These are phyloP conservation scores for Albugo laibachii DNA, from an alignment of 352 stramenopile species.

Conservation along the genomic window DNA sequence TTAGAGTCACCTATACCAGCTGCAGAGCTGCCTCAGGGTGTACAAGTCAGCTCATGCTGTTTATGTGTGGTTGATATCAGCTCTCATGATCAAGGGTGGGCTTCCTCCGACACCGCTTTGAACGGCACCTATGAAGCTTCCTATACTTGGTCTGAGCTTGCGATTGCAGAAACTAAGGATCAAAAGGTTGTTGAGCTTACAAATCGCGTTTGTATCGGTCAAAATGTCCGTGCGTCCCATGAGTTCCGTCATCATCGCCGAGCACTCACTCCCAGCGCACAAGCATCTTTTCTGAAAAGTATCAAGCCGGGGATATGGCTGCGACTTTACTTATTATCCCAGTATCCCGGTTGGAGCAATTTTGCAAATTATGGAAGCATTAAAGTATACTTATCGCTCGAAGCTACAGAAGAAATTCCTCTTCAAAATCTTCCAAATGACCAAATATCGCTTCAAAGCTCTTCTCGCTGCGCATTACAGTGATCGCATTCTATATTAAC, in stretches of 20 bases:
- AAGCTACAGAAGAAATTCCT: slow-evolving; percentile 23
- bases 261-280: slow-evolving; percentile 10
- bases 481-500: no score
- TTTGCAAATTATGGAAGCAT: slow-evolving; percentile 28
- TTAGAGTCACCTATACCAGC: slow-evolving; percentile 18
- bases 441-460: no score
- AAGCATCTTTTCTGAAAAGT: slow-evolving; percentile 13
- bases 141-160: slow-evolving; percentile 45
- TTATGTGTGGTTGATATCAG: slow-evolving; percentile 27
- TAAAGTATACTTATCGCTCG: slow-evolving; percentile 20
- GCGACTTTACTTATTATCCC: slow-evolving; percentile 31
- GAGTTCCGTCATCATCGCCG: slow-evolving; percentile 36
- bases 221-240: slow-evolving; percentile 27
- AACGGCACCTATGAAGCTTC: slow-evolving; percentile 36
- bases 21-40: slow-evolving; percentile 19
- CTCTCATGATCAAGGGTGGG: slow-evolving; percentile 61
- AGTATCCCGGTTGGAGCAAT: slow-evolving; percentile 46
- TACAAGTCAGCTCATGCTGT: slow-evolving; percentile 17
- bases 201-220: slow-evolving; percentile 12
- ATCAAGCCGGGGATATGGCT: slow-evolving; percentile 23
- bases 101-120: slow-evolving; percentile 15
- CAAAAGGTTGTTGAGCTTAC: slow-evolving; percentile 2
- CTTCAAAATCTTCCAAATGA: no score
- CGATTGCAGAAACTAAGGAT: slow-evolving; percentile 12
- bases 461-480: no score